These are phyloP conservation scores for Chlamydomonas schloesseri DNA, from an alignment of 139 green algal genomes.

Conservation along the genomic window DNA sequence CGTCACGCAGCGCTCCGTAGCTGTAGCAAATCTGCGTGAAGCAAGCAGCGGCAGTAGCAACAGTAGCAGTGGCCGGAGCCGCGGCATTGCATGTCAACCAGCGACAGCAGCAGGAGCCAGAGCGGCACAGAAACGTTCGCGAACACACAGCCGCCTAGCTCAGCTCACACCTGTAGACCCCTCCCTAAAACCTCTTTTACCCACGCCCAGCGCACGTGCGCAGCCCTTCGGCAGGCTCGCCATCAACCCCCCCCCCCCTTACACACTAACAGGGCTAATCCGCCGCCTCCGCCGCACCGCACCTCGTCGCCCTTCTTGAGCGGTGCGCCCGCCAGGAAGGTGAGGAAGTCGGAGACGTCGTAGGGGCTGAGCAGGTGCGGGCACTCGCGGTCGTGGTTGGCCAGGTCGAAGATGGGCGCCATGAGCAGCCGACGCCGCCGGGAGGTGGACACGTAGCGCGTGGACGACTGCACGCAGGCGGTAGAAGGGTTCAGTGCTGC, in stretches of 20 bases:
- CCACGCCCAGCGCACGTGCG: no score
- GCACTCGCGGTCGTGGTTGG: constrained; percentile 41
- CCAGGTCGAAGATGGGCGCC: constrained; percentile 41
- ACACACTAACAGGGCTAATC: no score
- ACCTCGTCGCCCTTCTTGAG: constrained; percentile 19
- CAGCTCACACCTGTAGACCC: no score
- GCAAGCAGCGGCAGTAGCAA: no score
- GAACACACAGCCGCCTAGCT: no score
- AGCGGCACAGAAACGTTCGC: no score
- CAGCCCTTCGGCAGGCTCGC: no score
- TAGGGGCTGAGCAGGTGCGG: constrained; percentile 3
- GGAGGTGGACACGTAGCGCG: constrained; percentile 27
- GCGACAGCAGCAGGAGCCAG: no score
- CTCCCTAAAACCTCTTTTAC: no score
- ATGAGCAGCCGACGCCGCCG: constrained; percentile 31
- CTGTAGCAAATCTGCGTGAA: constrained; percentile 43
- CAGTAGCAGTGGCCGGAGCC: no score
- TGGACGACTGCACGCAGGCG: constrained; percentile 38
- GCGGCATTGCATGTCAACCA: no score
- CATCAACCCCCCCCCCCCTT: no score
- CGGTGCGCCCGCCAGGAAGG: constrained; percentile 1
- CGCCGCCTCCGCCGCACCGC: background rate
- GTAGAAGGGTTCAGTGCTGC: background rate
- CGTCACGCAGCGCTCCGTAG: constrained; percentile 34
- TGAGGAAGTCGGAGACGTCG: constrained; percentile 6